Percentiles rank a stretch among this genome's conserved stretches.
Evolutionary conservation across 2,329 filamentous ascomycete genomes (phyloP).

Genomic region (Ceratocystis diversiconidia): DNA sequence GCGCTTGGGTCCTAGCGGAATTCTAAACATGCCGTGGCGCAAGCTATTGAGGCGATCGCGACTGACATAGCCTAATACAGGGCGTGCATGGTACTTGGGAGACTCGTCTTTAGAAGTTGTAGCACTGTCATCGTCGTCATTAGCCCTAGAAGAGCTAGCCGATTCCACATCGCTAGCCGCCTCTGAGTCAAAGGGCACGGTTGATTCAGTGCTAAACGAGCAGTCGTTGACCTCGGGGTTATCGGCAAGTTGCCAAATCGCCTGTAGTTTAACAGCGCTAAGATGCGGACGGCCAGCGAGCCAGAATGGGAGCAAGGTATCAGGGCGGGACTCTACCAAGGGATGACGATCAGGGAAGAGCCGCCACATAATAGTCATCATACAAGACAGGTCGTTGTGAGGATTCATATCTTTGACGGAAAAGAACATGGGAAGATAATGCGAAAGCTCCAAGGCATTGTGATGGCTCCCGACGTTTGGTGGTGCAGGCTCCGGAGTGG

Average conservation of each 20-base stretch:
- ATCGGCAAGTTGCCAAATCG: conserved; percentile 12
- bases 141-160: neutral
- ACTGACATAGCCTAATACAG: conserved; percentile 23
- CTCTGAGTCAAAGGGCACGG: conserved; percentile 13
- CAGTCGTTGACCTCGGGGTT: conserved; percentile 1
- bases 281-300: conserved; percentile 8
- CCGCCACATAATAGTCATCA: conserved; percentile 1
- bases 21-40: conserved; percentile 36
- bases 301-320: conserved; percentile 13
- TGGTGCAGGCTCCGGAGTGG: neutral
- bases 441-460: neutral
- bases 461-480: neutral
- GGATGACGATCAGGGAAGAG: conserved; percentile 11
- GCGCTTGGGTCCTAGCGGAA: conserved; percentile 29
- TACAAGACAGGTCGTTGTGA: neutral
- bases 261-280: conserved; percentile 11
- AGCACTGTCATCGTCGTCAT: neutral
- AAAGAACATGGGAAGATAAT: neutral
- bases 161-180: neutral
- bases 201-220: conserved; percentile 15
- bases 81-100: conserved; percentile 27
- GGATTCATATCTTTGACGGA: neutral
- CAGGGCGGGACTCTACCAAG: conserved; percentile 2
- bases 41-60: conserved; percentile 23
- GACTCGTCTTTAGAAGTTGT: conserved; percentile 21